Conservation (phyloP, 768 basidiomycete genomes). For the Lentinus brumalis region DNA sequence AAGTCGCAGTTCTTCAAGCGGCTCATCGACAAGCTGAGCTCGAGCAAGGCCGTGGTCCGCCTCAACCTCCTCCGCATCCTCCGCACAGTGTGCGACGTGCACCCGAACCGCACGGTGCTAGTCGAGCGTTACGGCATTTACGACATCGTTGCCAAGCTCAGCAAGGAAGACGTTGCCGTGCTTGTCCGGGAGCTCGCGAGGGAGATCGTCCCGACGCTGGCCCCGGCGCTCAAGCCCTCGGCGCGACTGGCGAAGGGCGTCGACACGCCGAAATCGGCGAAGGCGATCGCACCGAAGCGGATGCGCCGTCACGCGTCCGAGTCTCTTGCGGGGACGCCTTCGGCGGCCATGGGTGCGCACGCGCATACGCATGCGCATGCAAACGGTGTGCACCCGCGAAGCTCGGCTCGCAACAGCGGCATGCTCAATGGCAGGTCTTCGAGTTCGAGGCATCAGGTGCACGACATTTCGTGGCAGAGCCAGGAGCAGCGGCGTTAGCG, state of each 20-base stretch:
- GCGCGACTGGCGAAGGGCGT: constrained; percentile 35
- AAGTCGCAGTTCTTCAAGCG: constrained; percentile 86
- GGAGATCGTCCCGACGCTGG: constrained; percentile 79
- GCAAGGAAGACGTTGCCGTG: constrained; percentile 86
- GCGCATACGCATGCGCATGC: background rate
- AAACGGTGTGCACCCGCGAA: constrained; percentile 8
- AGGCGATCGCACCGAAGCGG: constrained; percentile 60
- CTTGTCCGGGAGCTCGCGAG: constrained; percentile 87
- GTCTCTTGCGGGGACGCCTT: constrained; percentile 42
- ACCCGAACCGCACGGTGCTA: constrained; percentile 80
- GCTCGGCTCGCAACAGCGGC: constrained; percentile 13
- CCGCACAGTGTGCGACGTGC: constrained; percentile 83
- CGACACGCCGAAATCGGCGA: constrained; percentile 40
- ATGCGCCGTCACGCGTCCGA: constrained; percentile 74
- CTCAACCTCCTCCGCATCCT: constrained; percentile 88
- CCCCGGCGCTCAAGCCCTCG: constrained; percentile 65
- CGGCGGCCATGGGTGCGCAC: constrained; percentile 20
- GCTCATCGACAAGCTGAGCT: constrained; percentile 76
- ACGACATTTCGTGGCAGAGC: constrained; percentile 65
- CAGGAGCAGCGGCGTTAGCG: constrained; percentile 14
- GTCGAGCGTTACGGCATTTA: constrained; percentile 83
- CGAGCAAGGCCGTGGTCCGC: constrained; percentile 85
- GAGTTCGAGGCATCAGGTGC: constrained; percentile 55
- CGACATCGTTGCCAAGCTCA: constrained; percentile 78
- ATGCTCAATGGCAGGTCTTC: constrained; percentile 41